These are phyloP conservation scores for Penicillium sp. DNA, from an alignment of 2,329 filamentous ascomycete genomes.

Conservation along the genomic window DNA sequence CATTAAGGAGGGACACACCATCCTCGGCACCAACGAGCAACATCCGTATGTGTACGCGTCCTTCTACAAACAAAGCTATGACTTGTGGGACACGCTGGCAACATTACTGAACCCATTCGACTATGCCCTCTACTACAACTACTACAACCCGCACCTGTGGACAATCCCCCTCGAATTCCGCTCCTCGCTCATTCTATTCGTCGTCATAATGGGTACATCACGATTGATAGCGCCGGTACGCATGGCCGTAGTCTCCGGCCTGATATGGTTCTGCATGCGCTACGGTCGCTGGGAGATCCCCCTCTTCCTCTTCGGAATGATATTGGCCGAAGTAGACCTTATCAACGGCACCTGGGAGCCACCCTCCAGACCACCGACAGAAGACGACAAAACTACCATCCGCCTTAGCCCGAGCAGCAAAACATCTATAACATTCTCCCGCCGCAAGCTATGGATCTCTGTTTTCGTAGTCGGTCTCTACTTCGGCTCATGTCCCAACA, in stretches of 20 bases:
- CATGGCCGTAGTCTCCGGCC: conserved; percentile 31
- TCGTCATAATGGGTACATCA: conserved; percentile 41
- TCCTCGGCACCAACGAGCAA: conserved; percentile 43
- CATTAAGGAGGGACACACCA: conserved; percentile 36
- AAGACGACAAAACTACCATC: conserved; percentile 21
- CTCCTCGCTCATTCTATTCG: conserved; percentile 44
- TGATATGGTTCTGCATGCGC: conserved; percentile 41
- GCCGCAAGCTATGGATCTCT: conserved; percentile 35
- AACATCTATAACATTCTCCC: conserved; percentile 22
- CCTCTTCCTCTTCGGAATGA: conserved; percentile 42
- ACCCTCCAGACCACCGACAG: conserved; percentile 2
- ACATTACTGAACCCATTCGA: conserved; percentile 40
- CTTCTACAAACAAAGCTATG: conserved; percentile 36
- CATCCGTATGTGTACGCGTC: conserved; percentile 39
- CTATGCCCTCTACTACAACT: conserved; percentile 41
- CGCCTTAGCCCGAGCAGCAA: conserved; percentile 16
- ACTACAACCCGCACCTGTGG: conserved; percentile 48
- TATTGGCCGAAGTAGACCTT: conserved; percentile 44
- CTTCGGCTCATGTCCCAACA: conserved; percentile 43
- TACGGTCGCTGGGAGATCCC: conserved; percentile 46
- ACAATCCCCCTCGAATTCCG: conserved; percentile 47
- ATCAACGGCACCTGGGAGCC: conserved; percentile 39
- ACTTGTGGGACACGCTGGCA: conserved; percentile 35
- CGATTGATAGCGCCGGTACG: conserved; percentile 35
- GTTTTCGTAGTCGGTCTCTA: conserved; percentile 43